Base-by-base conservation (phyloP, 805 yeast genomes). In the Saturnispora bothae region DNA sequence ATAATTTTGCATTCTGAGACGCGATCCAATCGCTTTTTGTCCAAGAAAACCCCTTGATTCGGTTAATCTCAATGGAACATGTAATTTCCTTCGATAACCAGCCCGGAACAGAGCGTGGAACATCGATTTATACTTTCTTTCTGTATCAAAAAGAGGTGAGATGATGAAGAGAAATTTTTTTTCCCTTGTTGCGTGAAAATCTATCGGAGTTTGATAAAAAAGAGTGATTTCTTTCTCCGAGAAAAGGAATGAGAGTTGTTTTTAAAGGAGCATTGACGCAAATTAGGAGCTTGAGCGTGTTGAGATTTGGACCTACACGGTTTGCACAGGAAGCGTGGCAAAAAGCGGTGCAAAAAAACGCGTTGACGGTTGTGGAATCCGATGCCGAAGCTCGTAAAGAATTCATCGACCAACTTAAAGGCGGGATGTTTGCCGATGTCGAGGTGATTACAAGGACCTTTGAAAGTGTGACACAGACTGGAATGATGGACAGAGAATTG, bases 301-400 rank as follows among this genome's bases (percentile, higher is more conserved):
- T 85, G 19, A 66, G 83, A 56, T 56, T 85, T 26, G 89, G 86
- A 5, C 65, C 68, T 12, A 65, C 76, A 32, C 54, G 59, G 36
- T 78, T 63, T 52, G 88, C 85, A 31, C 71, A 69, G 28, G 62
- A 69, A 23, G 81, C 78, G 31, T 83, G 92, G 89, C 48, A 54
- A 9, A 50, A 67, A 31, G 50, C 68, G 5, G 40, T 17, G 2
- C 21, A 29, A 14, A 46, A 46, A 15, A 38, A 50, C 38, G 57
- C 61, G 16, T 71, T 67, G 4, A 67, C 73, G 33, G 64, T 78
- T n/a, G 51, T 76, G 16, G 56, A 66, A 25, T 44, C 66, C 12
- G 60, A 54, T n/a, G 63, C 69, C 3, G 51, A 59, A 3, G 58
- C 57, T 19, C 56, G 72, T 31, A 55, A 47, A 14, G 67, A 68